Base-by-base conservation (phyloP, 108 stramenopile species). In the Epipyxis sp. region DNA sequence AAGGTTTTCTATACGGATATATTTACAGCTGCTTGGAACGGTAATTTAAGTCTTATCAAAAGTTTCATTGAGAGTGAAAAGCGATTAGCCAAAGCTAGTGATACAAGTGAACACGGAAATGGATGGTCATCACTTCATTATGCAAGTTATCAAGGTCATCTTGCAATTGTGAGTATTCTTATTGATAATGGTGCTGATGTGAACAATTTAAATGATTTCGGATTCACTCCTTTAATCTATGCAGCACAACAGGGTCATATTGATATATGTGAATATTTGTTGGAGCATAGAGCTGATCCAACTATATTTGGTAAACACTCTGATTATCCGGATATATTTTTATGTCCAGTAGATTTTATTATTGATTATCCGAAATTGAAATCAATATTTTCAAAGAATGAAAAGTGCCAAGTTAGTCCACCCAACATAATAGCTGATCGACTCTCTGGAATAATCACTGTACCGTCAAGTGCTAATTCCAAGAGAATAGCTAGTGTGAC, bases 221-320 rank as follows among this genome's bases (percentile, higher is more conserved):
- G 80, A 2, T 80, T 74, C 59, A 80, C 80, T 10, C 20, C 80
- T 1, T 32, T 80, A 13, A 76, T 80, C 40, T 59, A 76, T 30
- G 59, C 76, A 1, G 54, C 80, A 2, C 80, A 80, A 44, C 80
- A 71, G 76, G 80, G 80, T 1, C 35, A 61, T 1, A 59, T 13
- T 10, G 76, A 44, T 1, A 32, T 76, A 27, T 74, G 74, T 20
- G 0, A 25, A 42, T 1, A 45, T 20, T 44, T 80, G 3, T 10
- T 42, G 0, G 29, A 32, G 0, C 0, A 2, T 1, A 59, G 71
- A 32, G 72, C 57, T 0, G 59, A 42, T 39, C 57, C 30, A 0
- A 30, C 1, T 30, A 6, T 34, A 25, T 35, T 1, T 0, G 76
- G 61, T 32, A 25, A 16, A 25, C 61, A 34, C 1, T 3, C 10